Base-by-base conservation (phyloP, 371 early-diverging fungal species). In the Saksenaea oblongispora region DNA sequence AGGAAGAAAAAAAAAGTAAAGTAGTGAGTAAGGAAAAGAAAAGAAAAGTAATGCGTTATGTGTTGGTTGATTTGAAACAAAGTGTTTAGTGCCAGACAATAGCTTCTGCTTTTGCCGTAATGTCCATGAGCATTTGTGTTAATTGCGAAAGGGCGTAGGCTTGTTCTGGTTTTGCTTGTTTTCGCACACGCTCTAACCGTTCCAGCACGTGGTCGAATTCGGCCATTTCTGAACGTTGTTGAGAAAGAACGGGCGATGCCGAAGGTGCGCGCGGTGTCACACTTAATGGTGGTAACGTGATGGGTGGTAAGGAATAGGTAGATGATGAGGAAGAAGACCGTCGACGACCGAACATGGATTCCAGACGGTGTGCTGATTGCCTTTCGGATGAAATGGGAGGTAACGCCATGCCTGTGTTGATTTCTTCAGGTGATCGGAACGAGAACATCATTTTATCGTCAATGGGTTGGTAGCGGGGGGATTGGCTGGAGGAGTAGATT, bases 151-250 rank as follows among this genome's bases (percentile, higher is more conserved):
- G 59, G 3, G 55, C 58, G 24, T 62, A 59, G 22, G 41, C 54
- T 14, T 64, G 62, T n/a, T 42, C 34, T 31, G 62, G 53, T 14
- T 31, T n/a, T 5, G 53, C 61, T 53, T 57, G 67, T 27, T 42
- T 39, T 24, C 67, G 61, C 11, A 62, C 54, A 9, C 51, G 58
- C 10, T 56, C 36, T 4, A 66, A 54, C 17, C 62, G 62, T 27
- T 47, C 56, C 54, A 66, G 34, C 22, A 55, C 62, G 36, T 53
- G 58, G 27, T 66, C 67, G 34, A 66, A 66, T 15, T 66, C 67
- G n/a, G 58, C 36, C 18, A 66, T 36, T 10, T 64, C 28, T 11
- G 39, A 8, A 11, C 39, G 37, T 24, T 39, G 39, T 17, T 36
- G 35, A 5, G 56, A 31, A 10, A 24, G 31, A 5, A 59, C 27